Evolutionary conservation across 192 early-diverging fungal genomes (phyloP), one percentile per base, ranked within the genome.

Genomic region (Backusella macrospora): DNA sequence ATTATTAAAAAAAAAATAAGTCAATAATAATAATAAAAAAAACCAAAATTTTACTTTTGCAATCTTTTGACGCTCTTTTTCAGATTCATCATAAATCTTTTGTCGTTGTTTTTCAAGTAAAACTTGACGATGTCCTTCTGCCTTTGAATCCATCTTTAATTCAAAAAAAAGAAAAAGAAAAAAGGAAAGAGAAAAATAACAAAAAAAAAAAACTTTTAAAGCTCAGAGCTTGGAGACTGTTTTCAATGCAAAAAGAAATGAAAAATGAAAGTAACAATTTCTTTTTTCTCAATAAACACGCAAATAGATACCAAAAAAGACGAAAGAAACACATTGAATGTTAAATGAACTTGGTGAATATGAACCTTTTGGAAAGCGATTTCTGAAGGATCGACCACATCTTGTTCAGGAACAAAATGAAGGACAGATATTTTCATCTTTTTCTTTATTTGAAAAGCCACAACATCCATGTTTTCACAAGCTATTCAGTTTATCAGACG

Each of bases 61-160:
- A 72, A 94, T 96, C 80, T 90, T 86, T 69, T 90, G 86, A 55
- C 90, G 84, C 71, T 94, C 87, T 34, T 85, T 88, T 52, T 91
- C 88, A 63, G 91, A 86, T 12, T 92, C 90, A 5, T 84, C 85
- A 45, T 91, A 81, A 80, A 94, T 92, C 70, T 84, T 82, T 29
- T 85, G 84, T 23, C 94, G 84, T 48, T 90, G 80, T 76, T 89
- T 93, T 67, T 93, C 92, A 47, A 95, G 86, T 68, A 83, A 83
- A 12, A 82, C 71, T 18, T 87, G 89, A 4, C 91, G 88, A 49
- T 88, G 81, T 16, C 86, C 84, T 78, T 90, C 87, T 14, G 81
- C 73, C 46, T 69, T 75, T 40, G 76, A 75, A 72, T 75, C 73
- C 46, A 71, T 71, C n/a, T 18, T 73, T 45, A 18, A 5, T 42